phyloP scores from a whole-genome alignment of 441 rosid species.

The Viola pubescens region DNA sequence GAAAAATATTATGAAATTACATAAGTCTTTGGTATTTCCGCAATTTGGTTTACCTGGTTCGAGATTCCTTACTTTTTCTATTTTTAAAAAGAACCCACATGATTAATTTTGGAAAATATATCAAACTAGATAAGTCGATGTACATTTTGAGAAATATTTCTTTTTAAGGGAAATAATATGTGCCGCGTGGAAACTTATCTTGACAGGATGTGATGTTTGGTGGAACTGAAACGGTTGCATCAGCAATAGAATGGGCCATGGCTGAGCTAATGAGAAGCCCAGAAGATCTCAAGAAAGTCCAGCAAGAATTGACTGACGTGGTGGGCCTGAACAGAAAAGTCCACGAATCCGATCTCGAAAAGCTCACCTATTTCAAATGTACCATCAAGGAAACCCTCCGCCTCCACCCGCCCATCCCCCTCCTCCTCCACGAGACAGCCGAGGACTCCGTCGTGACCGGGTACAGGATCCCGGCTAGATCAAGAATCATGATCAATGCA shows the following conservation, averaged over 20 bases:
- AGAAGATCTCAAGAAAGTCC: constrained; percentile 53
- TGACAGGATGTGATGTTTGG: constrained; percentile 88
- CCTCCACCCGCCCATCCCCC: constrained; percentile 87
- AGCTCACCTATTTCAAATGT: constrained; percentile 56
- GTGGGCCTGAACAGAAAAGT: constrained; percentile 68
- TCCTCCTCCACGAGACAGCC: constrained; percentile 64
- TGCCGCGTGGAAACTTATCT: too few species aligned
- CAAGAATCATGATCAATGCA: constrained; percentile 60
- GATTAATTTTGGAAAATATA: too few species aligned
- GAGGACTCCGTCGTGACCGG: constrained; percentile 36
- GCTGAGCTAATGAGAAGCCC: constrained; percentile 65
- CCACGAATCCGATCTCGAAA: constrained; percentile 64
- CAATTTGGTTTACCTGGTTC: too few species aligned
- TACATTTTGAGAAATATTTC: too few species aligned
- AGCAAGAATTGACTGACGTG: constrained; percentile 56
- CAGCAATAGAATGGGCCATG: constrained; percentile 83
- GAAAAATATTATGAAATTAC: not conserved
- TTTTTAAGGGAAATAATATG: too few species aligned
- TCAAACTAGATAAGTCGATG: too few species aligned
- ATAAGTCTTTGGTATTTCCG: too few species aligned
- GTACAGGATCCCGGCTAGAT: constrained; percentile 42
- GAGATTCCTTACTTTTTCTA: too few species aligned
- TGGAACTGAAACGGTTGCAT: constrained; percentile 89
- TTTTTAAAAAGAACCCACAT: too few species aligned
- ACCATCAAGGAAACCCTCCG: constrained; percentile 64